Evolutionary conservation across 345 rosid species (phyloP).

Genomic region (Corymbia maculata): DNA sequence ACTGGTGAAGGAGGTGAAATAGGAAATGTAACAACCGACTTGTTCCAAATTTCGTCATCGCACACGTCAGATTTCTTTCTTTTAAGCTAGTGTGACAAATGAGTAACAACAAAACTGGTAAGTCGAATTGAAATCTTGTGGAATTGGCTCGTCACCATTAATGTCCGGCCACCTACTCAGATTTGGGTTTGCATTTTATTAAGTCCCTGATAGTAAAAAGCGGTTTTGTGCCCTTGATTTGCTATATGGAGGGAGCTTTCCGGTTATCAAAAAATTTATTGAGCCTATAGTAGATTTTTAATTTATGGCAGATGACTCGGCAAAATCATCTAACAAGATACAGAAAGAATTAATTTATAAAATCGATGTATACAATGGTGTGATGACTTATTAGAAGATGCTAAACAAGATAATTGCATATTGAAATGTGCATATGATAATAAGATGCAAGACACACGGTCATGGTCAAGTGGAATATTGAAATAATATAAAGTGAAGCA

Average conservation of each 20-base stretch:
- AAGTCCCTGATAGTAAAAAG: background rate
- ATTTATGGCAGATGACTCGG: background rate
- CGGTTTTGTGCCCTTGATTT: background rate
- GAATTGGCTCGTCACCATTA: background rate
- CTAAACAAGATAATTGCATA: too few species aligned
- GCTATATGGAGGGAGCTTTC: background rate
- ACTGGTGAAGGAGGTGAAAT: background rate
- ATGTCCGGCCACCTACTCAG: background rate
- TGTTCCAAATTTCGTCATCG: background rate
- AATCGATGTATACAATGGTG: background rate
- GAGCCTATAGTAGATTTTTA: background rate
- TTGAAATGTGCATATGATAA: too few species aligned
- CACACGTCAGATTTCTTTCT: background rate
- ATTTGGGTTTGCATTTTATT: background rate
- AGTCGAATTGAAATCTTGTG: background rate
- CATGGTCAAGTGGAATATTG: rapidly evolving
- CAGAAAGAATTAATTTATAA: background rate
- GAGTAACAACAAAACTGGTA: background rate
- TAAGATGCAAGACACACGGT: too few species aligned
- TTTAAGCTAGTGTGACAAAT: background rate
- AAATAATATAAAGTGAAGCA: background rate
- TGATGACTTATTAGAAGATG: background rate
- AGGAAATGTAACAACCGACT: background rate
- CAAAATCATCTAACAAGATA: background rate
- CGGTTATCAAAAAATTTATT: background rate